Conservation (phyloP, 2,329 filamentous ascomycete genomes). For the Rutstroemia sp. region DNA sequence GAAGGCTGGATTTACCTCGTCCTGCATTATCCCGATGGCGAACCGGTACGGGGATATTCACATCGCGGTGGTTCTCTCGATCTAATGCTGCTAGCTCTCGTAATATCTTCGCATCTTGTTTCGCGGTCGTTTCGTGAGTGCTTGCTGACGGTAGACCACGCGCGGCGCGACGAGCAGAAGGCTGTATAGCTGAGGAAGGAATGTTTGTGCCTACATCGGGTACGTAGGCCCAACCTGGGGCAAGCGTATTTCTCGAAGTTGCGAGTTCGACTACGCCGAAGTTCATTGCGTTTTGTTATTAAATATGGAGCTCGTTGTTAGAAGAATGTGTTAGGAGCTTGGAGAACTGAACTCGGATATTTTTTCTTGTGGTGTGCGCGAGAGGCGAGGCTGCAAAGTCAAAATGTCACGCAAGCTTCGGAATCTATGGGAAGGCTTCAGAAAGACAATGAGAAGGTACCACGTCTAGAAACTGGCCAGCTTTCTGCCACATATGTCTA, state of each 20-base stretch:
- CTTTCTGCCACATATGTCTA: too few relatives aligned
- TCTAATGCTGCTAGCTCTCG: slow-evolving; percentile 79
- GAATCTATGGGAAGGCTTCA: not conserved
- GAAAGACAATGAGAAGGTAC: too few relatives aligned
- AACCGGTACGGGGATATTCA: slow-evolving; percentile 59
- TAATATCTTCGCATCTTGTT: slow-evolving; percentile 73
- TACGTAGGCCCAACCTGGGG: slow-evolving; percentile 90
- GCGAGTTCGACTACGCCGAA: slow-evolving; percentile 80
- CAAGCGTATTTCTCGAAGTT: slow-evolving; percentile 56
- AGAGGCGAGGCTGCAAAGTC: not conserved
- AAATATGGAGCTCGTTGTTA: not conserved
- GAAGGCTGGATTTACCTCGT: slow-evolving; percentile 27
- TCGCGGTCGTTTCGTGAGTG: slow-evolving; percentile 63
- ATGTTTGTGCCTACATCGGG: slow-evolving; percentile 57
- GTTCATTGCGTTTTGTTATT: slow-evolving; percentile 42
- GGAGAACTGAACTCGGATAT: not conserved
- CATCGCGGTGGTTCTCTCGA: slow-evolving; percentile 68
- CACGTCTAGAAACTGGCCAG: too few relatives aligned
- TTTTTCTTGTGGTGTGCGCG: not conserved
- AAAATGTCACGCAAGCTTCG: too few relatives aligned
- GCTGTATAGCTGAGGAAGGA: slow-evolving; percentile 42
- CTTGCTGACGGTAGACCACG: slow-evolving; percentile 44
- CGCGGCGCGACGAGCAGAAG: slow-evolving; percentile 53
- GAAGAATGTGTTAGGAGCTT: not conserved
- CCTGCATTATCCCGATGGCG: slow-evolving; percentile 40